Evolutionary conservation across 208 protist genomes (phyloP), one percentile per base, ranked within the genome.

Genomic region (Porcisia deanei): DNA sequence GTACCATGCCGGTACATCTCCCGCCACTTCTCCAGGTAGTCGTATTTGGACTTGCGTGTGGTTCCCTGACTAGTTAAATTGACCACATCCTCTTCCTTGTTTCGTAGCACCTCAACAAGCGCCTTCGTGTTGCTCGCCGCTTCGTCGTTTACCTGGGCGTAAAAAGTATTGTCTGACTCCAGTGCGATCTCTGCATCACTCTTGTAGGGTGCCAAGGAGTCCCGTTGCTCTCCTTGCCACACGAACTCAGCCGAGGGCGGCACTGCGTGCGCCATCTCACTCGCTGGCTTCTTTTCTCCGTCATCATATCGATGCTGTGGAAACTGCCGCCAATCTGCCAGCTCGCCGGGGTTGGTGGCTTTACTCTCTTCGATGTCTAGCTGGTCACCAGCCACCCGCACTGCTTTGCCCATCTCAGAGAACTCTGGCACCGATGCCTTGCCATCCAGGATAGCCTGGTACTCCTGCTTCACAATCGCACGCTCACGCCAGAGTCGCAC

Each of bases 1-100:
- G 91, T 96, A 59, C 94, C 94, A 73, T 96, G 91, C 6, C 88
- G 89, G 78, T 97, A 97, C 94, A 97, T 97, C 65, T 96, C 90
- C n/a, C 91, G 75, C 90, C 91, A 97, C 78, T 95, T 95, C 68
- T 91, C 83, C 64, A 97, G 78, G 77, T 97, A 97, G 76, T 97
- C 94, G 76, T 94, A 91, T 84, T 95, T 96, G 47, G 93, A 94
- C 4, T 85, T 87, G 47, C 91, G 84, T 22, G 91, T 95, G 0
- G 88, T 52, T 34, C 90, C 89, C 30, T 86, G 73, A 16, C 85
- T 87, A n/a, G 76, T 72, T n/a, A 92, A 73, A 12, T 88, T 77
- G 34, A 90, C 73, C 71, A 75, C 55, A 64, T 91, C 79, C 76
- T 94, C 88, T 53, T 87, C 79, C 71, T 87, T 90, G 25, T 84